Evolutionary conservation across 768 basidiomycete species (phyloP).

Genomic region (Boletus tylopilopsis): DNA sequence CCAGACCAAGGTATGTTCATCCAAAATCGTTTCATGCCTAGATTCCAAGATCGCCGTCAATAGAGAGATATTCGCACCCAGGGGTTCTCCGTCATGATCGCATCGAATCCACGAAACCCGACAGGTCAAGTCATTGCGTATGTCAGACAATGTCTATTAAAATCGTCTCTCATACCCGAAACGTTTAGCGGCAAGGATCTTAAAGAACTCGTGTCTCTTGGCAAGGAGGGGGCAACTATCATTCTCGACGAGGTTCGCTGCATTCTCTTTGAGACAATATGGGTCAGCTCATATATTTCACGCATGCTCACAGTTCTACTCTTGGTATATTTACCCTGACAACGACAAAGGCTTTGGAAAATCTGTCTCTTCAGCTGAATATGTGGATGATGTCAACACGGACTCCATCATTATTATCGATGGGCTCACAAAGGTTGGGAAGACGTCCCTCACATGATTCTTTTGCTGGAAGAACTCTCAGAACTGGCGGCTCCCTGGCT

Average conservation of each 20-base stretch:
- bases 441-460: background rate
- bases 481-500: constrained; percentile 95
- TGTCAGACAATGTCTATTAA: constrained; percentile 7
- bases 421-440: constrained; percentile 80
- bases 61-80: constrained; percentile 79
- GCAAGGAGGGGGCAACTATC: constrained; percentile 76
- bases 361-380: constrained; percentile 78
- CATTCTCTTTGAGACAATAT: background rate
- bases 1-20: constrained; percentile 58
- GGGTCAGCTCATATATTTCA: background rate
- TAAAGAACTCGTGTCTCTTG: constrained; percentile 69
- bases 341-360: constrained; percentile 68
- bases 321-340: constrained; percentile 93
- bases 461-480: constrained; percentile 33
- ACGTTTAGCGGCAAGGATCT: constrained; percentile 69
- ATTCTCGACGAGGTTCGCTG: constrained; percentile 72
- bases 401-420: constrained; percentile 86
- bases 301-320: constrained; percentile 64
- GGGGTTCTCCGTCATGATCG: constrained; percentile 80
- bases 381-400: constrained; percentile 81
- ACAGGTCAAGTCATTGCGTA: constrained; percentile 86
- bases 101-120: constrained; percentile 95
- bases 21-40: background rate
- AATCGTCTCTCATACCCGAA: constrained; percentile 7
- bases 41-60: constrained; percentile 1